Conservation (phyloP, 1,284 basidiomycete species). For the Trichosporon asahii region DNA sequence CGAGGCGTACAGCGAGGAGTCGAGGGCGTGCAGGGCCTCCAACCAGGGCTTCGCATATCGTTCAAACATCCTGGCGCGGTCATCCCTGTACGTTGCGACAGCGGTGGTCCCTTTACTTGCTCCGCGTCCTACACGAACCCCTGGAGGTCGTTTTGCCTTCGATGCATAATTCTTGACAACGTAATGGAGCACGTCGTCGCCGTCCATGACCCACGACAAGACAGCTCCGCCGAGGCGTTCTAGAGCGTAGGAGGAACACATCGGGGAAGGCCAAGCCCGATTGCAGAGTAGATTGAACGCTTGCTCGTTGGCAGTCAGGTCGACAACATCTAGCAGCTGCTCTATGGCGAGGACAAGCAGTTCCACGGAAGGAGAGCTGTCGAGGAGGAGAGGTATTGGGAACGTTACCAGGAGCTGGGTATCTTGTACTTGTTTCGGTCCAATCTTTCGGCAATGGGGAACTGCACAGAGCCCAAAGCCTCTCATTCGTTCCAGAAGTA, state of each 20-base stretch:
- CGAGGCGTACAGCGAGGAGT: slow-evolving; percentile 54
- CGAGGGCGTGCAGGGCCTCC: slow-evolving; percentile 61
- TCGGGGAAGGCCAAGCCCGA: slow-evolving; percentile 67
- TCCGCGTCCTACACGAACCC: slow-evolving; percentile 59
- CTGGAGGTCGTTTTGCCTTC: slow-evolving; percentile 56
- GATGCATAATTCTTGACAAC: slow-evolving; percentile 41
- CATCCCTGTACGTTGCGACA: slow-evolving; percentile 55
- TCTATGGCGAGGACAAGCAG: slow-evolving; percentile 68
- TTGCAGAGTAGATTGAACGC: slow-evolving; percentile 64
- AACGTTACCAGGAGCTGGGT: slow-evolving; percentile 48
- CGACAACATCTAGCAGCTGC: slow-evolving; percentile 63
- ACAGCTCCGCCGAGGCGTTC: slow-evolving; percentile 54
- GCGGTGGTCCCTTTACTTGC: slow-evolving; percentile 55
- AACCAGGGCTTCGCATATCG: slow-evolving; percentile 65
- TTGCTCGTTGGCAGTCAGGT: slow-evolving; percentile 68
- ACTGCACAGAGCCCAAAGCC: slow-evolving; percentile 60
- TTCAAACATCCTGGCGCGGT: slow-evolving; percentile 62
- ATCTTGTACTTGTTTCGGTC: background rate
- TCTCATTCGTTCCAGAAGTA: slow-evolving; percentile 61
- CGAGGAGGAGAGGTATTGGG: slow-evolving; percentile 65
- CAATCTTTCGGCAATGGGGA: slow-evolving; percentile 28
- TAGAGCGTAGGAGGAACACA: slow-evolving; percentile 64
- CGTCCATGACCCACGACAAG: slow-evolving; percentile 55
- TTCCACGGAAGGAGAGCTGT: slow-evolving; percentile 68
- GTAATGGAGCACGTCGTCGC: slow-evolving; percentile 48